These are phyloP conservation scores for Melaleuca quinquenervia DNA, from an alignment of 345 rosid genomes.

Conservation along the genomic window DNA sequence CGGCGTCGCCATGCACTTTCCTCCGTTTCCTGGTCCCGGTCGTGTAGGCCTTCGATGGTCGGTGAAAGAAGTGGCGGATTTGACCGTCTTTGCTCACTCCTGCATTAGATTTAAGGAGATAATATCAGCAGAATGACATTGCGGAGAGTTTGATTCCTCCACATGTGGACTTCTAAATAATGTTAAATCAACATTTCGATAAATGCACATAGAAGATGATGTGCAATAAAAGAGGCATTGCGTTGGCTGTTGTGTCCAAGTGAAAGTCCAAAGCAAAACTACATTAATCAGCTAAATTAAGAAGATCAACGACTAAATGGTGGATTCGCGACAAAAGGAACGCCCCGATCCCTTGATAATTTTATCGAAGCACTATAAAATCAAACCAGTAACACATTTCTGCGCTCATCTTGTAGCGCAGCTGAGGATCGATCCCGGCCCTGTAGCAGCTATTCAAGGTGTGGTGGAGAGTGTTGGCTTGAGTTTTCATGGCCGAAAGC, in stretches of 20 bases:
- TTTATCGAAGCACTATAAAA: not conserved
- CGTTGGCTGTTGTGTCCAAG: not conserved
- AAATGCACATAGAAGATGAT: not conserved
- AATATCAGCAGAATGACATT: not conserved
- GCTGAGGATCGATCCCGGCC: not conserved
- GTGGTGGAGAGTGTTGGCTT: not conserved
- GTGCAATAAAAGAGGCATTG: not conserved
- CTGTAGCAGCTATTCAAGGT: not conserved
- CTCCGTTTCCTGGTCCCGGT: constrained; percentile 91
- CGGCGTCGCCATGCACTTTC: constrained; percentile 70
- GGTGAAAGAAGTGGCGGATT: constrained; percentile 84
- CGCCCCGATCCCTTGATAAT: not conserved
- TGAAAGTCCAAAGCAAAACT: not conserved
- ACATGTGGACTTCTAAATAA: not conserved
- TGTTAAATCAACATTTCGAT: not conserved
- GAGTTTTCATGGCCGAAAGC: not conserved
- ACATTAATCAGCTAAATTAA: not conserved
- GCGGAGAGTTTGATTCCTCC: not conserved
- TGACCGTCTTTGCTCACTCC: constrained; percentile 91
- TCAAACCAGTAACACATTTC: not conserved
- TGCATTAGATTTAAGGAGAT: constrained; percentile 1
- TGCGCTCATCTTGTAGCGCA: not conserved
- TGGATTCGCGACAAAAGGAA: not conserved
- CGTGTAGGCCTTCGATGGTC: constrained; percentile 96
- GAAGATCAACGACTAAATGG: not conserved